Evolutionary conservation across 1,284 basidiomycete species (phyloP).

Genomic region (Malassezia yamatoensis): DNA sequence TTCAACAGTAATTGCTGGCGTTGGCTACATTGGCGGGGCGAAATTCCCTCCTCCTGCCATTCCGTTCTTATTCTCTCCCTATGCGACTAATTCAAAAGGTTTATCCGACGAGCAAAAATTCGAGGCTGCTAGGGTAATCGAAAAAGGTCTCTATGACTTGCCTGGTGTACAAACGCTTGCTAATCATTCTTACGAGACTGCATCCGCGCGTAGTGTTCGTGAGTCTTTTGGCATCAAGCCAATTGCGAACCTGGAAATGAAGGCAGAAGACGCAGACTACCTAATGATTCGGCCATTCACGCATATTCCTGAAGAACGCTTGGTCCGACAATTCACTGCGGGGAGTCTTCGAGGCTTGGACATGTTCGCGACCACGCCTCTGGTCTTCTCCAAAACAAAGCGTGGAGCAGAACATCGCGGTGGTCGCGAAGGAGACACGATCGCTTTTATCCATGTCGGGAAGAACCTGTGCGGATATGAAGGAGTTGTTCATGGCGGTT

Average conservation of each 20-base stretch:
- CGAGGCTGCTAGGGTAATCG: neutral
- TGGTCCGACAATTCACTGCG: constrained; percentile 69
- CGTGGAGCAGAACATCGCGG: constrained; percentile 28
- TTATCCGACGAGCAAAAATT: neutral
- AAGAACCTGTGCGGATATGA: constrained; percentile 76
- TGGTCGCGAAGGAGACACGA: constrained; percentile 36
- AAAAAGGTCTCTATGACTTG: constrained; percentile 55
- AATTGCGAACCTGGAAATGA: constrained; percentile 9
- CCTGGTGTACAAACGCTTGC: constrained; percentile 49
- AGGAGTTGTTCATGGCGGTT: constrained; percentile 83
- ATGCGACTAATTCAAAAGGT: neutral
- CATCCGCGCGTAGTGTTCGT: constrained; percentile 19
- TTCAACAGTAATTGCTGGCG: neutral
- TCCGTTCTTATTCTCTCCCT: constrained; percentile 12
- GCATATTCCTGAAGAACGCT: constrained; percentile 58
- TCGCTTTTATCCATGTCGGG: constrained; percentile 67
- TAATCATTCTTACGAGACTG: constrained; percentile 16
- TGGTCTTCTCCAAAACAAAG: constrained; percentile 40
- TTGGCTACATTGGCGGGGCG: constrained; percentile 7
- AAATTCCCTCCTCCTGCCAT: constrained; percentile 13
- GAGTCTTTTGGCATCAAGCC: constrained; percentile 18
- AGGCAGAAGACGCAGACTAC: constrained; percentile 22
- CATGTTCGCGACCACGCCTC: constrained; percentile 32
- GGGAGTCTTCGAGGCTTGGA: constrained; percentile 70
- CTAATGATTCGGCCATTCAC: constrained; percentile 59